Percentiles rank a stretch among this genome's conserved stretches.
Evolutionary conservation across 148 eudicot species (phyloP).

Genomic region (Arctostaphylos glauca): DNA sequence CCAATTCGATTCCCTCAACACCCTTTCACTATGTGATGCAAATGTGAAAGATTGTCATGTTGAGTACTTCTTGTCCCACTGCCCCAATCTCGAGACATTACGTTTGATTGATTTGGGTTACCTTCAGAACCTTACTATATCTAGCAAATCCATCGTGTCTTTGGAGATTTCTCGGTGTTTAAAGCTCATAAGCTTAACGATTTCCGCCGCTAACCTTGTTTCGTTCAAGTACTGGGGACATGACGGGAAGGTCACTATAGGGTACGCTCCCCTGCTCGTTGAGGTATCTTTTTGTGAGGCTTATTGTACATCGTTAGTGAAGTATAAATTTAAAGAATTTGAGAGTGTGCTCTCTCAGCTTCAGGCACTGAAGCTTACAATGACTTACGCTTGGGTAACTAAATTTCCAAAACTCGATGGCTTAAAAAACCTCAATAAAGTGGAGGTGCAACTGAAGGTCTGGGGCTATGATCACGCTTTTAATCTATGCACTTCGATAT

Average conservation of each 20-base stretch:
- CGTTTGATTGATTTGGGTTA: not conserved
- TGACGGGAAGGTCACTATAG: not conserved
- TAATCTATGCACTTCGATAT: not conserved
- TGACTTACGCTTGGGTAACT: not conserved
- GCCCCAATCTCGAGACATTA: not conserved
- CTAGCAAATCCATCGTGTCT: not conserved
- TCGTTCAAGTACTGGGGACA: slow-evolving; percentile 9
- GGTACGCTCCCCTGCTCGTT: not conserved
- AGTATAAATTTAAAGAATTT: not conserved
- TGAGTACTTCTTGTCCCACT: not conserved
- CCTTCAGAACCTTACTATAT: not conserved
- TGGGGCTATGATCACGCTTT: not conserved
- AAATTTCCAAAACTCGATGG: not conserved
- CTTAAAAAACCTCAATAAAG: not conserved
- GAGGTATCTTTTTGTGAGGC: slow-evolving; percentile 10
- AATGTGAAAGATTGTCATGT: not conserved
- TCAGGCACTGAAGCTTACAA: not conserved
- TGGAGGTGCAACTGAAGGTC: slow-evolving; percentile 8
- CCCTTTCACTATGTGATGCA: not conserved
- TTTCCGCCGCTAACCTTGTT: not conserved
- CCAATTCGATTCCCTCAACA: not conserved
- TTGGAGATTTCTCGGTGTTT: slow-evolving; percentile 7
- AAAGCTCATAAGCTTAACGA: not conserved
- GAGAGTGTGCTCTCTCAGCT: not conserved
- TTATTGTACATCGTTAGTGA: not conserved